Evolutionary conservation across 2,329 filamentous ascomycete genomes (phyloP).

Genomic region (Orbilia oligospora): DNA sequence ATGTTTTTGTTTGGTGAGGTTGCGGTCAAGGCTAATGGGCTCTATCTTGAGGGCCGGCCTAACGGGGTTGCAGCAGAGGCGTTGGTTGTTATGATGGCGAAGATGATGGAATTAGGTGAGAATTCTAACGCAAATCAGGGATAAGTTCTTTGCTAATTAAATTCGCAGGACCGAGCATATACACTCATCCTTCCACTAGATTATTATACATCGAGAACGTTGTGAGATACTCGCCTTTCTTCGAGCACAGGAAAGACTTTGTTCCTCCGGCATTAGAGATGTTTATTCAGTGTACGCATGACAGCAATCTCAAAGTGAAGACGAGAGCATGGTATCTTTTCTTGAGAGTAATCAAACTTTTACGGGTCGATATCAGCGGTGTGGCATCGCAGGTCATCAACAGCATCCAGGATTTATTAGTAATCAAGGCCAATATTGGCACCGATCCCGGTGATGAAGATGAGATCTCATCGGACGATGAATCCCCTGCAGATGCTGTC

Average conservation of each 20-base stretch:
- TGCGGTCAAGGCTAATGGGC: constrained; percentile 86
- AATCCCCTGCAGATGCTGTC: constrained; percentile 88
- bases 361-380: constrained; percentile 86
- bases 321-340: constrained; percentile 97
- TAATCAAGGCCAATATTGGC: constrained; percentile 90
- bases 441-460: constrained; percentile 82
- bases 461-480: constrained; percentile 95
- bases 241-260: constrained; percentile 84
- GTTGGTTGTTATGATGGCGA: constrained; percentile 91
- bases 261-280: constrained; percentile 90
- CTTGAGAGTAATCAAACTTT: constrained; percentile 89
- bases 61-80: constrained; percentile 83
- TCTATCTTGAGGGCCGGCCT: constrained; percentile 88
- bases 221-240: constrained; percentile 92
- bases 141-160: neutral
- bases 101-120: constrained; percentile 92
- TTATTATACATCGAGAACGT: constrained; percentile 99
- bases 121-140: neutral
- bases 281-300: constrained; percentile 91
- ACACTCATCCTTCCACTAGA: constrained; percentile 90
- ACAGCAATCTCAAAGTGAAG: constrained; percentile 86
- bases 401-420: constrained; percentile 87
- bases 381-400: constrained; percentile 92
- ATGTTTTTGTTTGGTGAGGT: constrained; percentile 97
- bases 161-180: constrained; percentile 80